phyloP scores from a whole-genome alignment of 257 asterid species.

The Avicennia marina region DNA sequence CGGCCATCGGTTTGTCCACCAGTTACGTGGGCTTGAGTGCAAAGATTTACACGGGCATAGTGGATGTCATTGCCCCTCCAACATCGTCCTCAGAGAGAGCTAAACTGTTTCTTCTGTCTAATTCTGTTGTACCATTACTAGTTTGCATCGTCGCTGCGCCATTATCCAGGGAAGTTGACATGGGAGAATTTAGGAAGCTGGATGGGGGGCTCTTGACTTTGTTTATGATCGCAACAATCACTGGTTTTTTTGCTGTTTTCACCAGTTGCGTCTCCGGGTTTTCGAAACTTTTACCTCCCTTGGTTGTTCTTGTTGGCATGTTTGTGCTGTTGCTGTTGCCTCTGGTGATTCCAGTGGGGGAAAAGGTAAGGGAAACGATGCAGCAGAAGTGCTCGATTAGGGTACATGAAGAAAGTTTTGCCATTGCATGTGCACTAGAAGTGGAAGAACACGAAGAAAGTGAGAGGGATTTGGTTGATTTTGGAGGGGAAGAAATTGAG shows the following conservation, averaged over 20 bases:
- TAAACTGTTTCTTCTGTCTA: constrained; percentile 40
- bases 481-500: constrained; percentile 29
- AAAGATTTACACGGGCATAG: constrained; percentile 51
- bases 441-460: not conserved
- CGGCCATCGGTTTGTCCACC: constrained; percentile 71
- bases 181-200: constrained; percentile 39
- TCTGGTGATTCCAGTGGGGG: constrained; percentile 38
- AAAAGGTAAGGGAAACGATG: constrained; percentile 33
- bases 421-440: constrained; percentile 8
- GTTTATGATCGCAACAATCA: constrained; percentile 42
- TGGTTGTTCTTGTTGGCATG: constrained; percentile 30
- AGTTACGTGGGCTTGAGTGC: constrained; percentile 84
- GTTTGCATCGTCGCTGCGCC: constrained; percentile 37
- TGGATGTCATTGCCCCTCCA: constrained; percentile 30
- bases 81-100: constrained; percentile 32
- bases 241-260: constrained; percentile 53
- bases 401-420: constrained; percentile 19
- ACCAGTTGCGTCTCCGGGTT: constrained; percentile 35
- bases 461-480: not conserved
- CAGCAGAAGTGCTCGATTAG: constrained; percentile 51
- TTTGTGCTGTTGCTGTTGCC: constrained; percentile 33
- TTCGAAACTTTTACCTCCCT: constrained; percentile 9
- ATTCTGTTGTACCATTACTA: constrained; percentile 43
- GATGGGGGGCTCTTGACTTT: constrained; percentile 51
- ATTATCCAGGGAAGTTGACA: constrained; percentile 24